Percentiles rank a stretch among this genome's conserved stretches.
phyloP scores from a whole-genome alignment of 179 eudicot genomes.

The Spergularia azorica region DNA sequence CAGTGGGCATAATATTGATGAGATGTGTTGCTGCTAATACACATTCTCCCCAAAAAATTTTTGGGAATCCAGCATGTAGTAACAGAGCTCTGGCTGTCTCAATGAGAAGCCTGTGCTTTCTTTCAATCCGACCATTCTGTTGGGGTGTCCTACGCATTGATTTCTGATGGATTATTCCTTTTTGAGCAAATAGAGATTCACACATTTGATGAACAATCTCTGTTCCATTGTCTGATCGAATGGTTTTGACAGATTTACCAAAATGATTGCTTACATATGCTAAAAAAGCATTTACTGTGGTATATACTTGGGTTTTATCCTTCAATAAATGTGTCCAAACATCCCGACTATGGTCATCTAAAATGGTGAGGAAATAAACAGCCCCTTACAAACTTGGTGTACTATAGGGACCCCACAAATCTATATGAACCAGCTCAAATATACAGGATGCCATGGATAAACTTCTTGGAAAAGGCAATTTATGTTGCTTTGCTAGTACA shows the following conservation, averaged over 20 bases:
- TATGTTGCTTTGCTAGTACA: neutral
- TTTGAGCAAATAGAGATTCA: neutral
- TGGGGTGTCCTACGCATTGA: neutral
- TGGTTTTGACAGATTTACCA: neutral
- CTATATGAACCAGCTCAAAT: neutral
- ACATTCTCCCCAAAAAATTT: neutral
- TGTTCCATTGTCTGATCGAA: neutral
- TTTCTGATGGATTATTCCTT: neutral
- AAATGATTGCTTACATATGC: neutral
- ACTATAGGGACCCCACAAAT: neutral
- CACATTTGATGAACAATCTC: neutral
- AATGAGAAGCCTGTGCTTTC: neutral
- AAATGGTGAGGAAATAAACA: neutral
- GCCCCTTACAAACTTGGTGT: neutral
- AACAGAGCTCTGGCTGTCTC: neutral
- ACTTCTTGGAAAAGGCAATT: neutral
- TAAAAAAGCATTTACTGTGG: neutral
- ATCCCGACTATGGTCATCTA: neutral
- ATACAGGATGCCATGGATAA: neutral
- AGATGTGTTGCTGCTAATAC: neutral
- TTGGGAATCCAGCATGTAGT: neutral
- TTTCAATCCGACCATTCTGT: slow-evolving; percentile 6
- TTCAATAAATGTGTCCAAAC: slow-evolving; percentile 4
- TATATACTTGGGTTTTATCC: too few species aligned
- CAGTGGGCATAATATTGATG: neutral